phyloP scores from a whole-genome alignment of 1,284 basidiomycete species.

The Cryptococcus hybrid region DNA sequence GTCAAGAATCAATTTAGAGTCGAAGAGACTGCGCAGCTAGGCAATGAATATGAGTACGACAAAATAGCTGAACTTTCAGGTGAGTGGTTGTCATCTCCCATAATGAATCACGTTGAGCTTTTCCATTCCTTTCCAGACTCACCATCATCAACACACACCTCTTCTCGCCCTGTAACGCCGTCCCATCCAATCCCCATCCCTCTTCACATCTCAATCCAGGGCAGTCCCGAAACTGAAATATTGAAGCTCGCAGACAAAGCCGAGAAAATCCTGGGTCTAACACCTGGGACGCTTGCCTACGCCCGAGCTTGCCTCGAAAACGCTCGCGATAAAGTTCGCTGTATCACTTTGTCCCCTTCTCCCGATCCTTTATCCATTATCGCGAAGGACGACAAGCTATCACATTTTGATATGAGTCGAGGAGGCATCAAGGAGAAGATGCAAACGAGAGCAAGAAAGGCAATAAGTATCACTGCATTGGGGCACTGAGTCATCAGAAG shows the following conservation, averaged over 20 bases:
- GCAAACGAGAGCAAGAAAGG: conserved; percentile 21
- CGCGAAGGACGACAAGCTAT: not conserved
- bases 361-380: not conserved
- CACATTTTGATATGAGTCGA: not conserved
- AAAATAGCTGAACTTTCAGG: conserved; percentile 41
- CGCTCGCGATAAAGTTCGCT: conserved; percentile 31
- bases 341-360: conserved; percentile 10
- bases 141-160: conserved; percentile 24
- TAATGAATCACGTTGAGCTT: not conserved
- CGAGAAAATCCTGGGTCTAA: conserved; percentile 32
- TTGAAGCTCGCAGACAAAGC: conserved; percentile 33
- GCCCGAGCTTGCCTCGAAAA: conserved; percentile 32
- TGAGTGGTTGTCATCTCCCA: conserved; percentile 13
- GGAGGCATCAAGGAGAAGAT: conserved; percentile 3
- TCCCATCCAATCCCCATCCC: conserved; percentile 7
- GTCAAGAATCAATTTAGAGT: not conserved
- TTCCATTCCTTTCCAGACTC: conserved; percentile 21
- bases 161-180: conserved; percentile 34
- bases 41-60: conserved; percentile 61
- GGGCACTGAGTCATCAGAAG: not conserved
- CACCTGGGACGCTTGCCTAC: conserved; percentile 31
- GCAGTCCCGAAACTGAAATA: conserved; percentile 2
- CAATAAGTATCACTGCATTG: conserved; percentile 20
- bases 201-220: conserved; percentile 5
- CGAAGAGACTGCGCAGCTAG: conserved; percentile 4